Evolutionary conservation across 129 eudicot species (phyloP), one percentile per base, ranked within the genome.

Genomic region (Deinandra increscens): DNA sequence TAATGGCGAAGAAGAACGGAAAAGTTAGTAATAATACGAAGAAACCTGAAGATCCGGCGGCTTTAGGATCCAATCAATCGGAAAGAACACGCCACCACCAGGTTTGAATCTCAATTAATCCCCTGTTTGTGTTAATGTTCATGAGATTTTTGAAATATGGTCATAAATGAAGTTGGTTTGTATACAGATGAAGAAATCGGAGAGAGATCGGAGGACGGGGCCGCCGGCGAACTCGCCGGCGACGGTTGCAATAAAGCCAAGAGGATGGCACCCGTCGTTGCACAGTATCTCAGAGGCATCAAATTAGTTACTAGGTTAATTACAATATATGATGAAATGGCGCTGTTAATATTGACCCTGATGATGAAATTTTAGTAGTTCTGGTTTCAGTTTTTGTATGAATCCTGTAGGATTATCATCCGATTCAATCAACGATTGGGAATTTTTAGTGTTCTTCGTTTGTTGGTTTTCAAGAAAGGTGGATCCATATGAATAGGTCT

Each of bases 1-100:
- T 93, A 81, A 80, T 83, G 88, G 98, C 95, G 1, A 93, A 85
- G 80, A 93, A 87, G 65, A 84, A 87, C 64, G 87, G 95, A 9
- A 89, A 87, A 79, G 67, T 64, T 81, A 82, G 79, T 71, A 65
- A 82, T 42, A 80, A 69, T 41, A 60, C 69, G 39, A 69, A 22
- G 31, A 66, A 81, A 73, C 61, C 10, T 0, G 56, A 50, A 1
- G 9, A 49, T 7, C 18, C 56, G 29, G 69, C 56, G 13, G 59
- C 72, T 26, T 67, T 74, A 60, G 81, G 72, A 84, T 80, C 73
- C 54, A 77, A 67, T 7, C 42, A 38, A 48, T 15, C 75, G 4
- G 88, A 86, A 8, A 81, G 26, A 69, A 75, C 70, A 62, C 83
- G n/a, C n/a, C n/a, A 75, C 5, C 84, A 77, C 7, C 81, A 76